Conservation (phyloP, 2,329 filamentous ascomycete species). For the Apiospora marii region DNA sequence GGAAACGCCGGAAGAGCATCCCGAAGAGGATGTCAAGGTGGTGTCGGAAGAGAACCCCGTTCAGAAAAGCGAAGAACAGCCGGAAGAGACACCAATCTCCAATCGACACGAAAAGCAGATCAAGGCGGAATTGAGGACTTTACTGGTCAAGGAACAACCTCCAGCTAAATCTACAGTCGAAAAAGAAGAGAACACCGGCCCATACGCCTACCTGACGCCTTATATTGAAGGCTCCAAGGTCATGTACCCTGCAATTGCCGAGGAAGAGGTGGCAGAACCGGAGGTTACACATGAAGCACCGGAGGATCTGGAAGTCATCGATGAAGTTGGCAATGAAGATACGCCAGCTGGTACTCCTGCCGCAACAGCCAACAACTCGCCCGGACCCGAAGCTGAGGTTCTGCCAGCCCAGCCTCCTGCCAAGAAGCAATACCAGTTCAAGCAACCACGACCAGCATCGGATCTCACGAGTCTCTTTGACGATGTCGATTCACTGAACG, state of each 20-base stretch:
- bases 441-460: conserved; percentile 58
- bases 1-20: neutral
- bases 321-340: conserved; percentile 37
- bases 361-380: conserved; percentile 46
- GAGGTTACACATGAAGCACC: conserved; percentile 33
- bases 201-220: conserved; percentile 40
- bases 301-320: conserved; percentile 35
- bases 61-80: neutral
- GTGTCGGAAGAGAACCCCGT: neutral
- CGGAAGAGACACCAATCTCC: neutral
- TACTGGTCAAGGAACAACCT: neutral
- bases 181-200: conserved; percentile 27
- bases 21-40: neutral
- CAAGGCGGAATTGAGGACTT: neutral
- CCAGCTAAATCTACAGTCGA: neutral
- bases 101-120: neutral
- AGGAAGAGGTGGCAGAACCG: conserved; percentile 27
- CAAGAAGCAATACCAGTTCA: conserved; percentile 52
- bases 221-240: conserved; percentile 37
- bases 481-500: conserved; percentile 57
- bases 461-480: conserved; percentile 58
- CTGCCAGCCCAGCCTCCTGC: conserved; percentile 26
- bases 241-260: conserved; percentile 36
- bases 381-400: conserved; percentile 38
- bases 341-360: conserved; percentile 36